Evolutionary conservation across 441 rosid genomes (phyloP).

Genomic region (Brassica hybrid): DNA sequence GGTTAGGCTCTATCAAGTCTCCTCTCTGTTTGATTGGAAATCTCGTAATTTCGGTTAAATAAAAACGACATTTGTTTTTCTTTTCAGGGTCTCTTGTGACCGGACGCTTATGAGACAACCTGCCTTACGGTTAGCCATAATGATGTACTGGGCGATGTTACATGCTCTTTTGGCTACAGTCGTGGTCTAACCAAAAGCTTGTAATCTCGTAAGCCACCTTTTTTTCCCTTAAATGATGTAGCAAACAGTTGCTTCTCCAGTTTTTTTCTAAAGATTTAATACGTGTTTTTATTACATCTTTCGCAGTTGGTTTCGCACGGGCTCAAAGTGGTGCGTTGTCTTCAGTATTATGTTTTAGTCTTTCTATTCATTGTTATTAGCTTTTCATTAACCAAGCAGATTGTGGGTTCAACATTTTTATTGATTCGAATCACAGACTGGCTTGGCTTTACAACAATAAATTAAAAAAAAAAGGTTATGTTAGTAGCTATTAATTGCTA

Average conservation of each 20-base stretch:
- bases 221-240: not conserved
- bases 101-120: conserved; percentile 96
- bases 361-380: conserved; percentile 37
- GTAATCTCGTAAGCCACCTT: conserved; percentile 43
- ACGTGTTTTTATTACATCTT: conserved; percentile 10
- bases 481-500: not conserved
- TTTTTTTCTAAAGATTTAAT: not conserved
- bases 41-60: not conserved
- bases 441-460: not conserved
- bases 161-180: conserved; percentile 82
- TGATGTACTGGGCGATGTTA: conserved; percentile 87
- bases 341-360: not conserved
- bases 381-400: conserved; percentile 35
- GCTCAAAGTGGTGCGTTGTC: conserved; percentile 24
- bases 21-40: not conserved
- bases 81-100: conserved; percentile 75
- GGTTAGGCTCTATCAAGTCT: conserved; percentile 55
- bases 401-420: not conserved
- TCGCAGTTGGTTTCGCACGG: conserved; percentile 27
- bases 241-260: conserved; percentile 1
- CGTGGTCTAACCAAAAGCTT: conserved; percentile 61
- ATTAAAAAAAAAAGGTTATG: not conserved
- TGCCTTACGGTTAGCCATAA: conserved; percentile 86
- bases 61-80: not conserved
- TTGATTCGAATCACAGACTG: conserved; percentile 1